Conservation (phyloP, 192 early-diverging fungal genomes). For the Podila epigama region DNA sequence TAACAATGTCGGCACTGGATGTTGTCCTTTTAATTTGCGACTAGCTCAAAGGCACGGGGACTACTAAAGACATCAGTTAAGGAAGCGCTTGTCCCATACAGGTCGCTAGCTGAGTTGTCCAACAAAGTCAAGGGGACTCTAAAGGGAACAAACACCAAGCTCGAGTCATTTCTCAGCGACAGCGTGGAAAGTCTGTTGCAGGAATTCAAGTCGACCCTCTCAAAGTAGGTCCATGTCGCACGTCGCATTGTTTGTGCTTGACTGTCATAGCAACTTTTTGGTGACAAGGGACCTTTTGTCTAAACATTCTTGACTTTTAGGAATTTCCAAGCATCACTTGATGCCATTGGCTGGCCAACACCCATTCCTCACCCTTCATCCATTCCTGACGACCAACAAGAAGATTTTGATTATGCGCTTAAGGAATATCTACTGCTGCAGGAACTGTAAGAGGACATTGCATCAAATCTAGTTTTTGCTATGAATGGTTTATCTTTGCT, state of each 20-base stretch:
- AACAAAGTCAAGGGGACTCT: constrained; percentile 23
- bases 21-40: background rate
- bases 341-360: constrained; percentile 52
- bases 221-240: constrained; percentile 47
- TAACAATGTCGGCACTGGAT: too few relatives aligned
- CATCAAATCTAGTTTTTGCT: background rate
- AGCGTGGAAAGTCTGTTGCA: constrained; percentile 50
- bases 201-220: constrained; percentile 51
- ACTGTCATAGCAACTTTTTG: background rate
- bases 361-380: constrained; percentile 22
- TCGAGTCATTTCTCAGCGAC: constrained; percentile 44
- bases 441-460: constrained; percentile 37
- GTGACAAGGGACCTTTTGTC: background rate
- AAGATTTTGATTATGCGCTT: constrained; percentile 39
- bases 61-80: constrained; percentile 48
- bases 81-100: constrained; percentile 51
- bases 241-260: background rate
- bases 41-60: constrained; percentile 31
- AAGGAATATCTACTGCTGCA: constrained; percentile 49
- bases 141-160: constrained; percentile 17
- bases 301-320: constrained; percentile 10
- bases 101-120: constrained; percentile 45
- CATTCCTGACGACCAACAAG: constrained; percentile 16
- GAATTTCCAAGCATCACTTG: constrained; percentile 50
- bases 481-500: background rate